Evolutionary conservation across 2,329 filamentous ascomycete species (phyloP).

Genomic region (Cladosporium sp.): DNA sequence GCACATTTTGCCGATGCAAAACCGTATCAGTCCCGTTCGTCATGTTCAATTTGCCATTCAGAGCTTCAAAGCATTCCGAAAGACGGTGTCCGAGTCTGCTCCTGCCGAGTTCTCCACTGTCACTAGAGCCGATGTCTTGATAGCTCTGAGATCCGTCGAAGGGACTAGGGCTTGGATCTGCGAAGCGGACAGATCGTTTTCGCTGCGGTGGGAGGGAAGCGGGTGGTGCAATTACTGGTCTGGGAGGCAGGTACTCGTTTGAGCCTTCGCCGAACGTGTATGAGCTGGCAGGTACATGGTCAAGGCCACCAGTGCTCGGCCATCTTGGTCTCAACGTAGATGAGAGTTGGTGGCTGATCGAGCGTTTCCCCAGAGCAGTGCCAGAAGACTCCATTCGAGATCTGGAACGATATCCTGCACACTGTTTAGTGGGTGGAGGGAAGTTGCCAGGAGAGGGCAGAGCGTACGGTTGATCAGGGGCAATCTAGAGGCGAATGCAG

Average conservation of each 20-base stretch:
- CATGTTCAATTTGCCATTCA: conserved; percentile 9
- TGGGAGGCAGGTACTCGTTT: not conserved
- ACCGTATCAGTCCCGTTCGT: conserved; percentile 8
- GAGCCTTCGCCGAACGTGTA: conserved; percentile 4
- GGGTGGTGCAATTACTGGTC: not conserved
- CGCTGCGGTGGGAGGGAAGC: not conserved
- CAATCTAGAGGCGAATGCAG: not conserved
- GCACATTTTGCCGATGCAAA: conserved; percentile 1
- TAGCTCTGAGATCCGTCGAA: conserved; percentile 8
- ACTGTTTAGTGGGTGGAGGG: not conserved
- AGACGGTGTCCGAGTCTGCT: conserved; percentile 7
- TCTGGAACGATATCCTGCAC: not conserved
- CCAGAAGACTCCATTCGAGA: not conserved
- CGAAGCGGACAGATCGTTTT: conserved; percentile 9
- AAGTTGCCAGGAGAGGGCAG: not conserved
- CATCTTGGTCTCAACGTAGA: not conserved
- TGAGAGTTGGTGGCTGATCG: not conserved
- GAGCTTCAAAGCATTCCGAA: conserved; percentile 9
- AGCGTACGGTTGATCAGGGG: not conserved
- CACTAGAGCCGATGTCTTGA: conserved; percentile 1
- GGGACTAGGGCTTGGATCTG: conserved; percentile 1
- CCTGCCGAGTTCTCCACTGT: not conserved
- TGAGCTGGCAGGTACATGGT: not conserved
- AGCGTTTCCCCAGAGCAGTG: not conserved
- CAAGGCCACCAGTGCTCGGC: conserved; percentile 8